phyloP scores from a whole-genome alignment of 768 basidiomycete species.

The Gyrodon lividus region DNA sequence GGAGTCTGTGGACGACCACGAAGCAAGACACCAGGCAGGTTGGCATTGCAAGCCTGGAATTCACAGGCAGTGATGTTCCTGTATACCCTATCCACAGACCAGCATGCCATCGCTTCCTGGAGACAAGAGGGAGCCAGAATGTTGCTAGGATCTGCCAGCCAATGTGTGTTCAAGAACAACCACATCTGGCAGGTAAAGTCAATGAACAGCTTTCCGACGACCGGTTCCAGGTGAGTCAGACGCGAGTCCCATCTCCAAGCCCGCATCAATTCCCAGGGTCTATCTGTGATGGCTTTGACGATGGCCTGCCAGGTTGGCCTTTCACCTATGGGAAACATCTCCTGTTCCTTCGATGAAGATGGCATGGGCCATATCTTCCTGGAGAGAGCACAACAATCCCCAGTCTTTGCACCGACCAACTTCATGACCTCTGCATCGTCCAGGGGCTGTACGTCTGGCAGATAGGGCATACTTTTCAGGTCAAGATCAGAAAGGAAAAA shows the following conservation, averaged over 20 bases:
- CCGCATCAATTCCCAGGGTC: constrained; percentile 1
- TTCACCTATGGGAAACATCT: neutral
- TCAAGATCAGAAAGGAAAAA: constrained; percentile 9
- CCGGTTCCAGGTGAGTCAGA: neutral
- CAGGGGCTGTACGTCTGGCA: neutral
- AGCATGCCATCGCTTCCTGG: neutral
- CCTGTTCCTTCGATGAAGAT: neutral
- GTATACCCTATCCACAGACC: too few relatives aligned
- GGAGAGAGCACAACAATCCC: too few relatives aligned
- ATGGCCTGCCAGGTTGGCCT: constrained; percentile 1
- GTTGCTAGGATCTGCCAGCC: neutral
- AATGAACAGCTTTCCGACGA: neutral
- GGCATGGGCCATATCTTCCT: neutral
- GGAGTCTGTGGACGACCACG: neutral
- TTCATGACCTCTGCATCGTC: constrained; percentile 4
- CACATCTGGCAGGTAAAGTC: too few relatives aligned
- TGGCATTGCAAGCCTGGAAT: constrained; percentile 3
- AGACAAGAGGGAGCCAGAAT: neutral
- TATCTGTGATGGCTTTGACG: neutral
- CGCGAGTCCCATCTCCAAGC: neutral
- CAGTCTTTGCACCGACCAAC: neutral
- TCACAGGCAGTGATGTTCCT: neutral
- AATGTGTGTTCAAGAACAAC: neutral
- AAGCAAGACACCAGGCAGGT: neutral
- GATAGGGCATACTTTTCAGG: neutral